Base-by-base conservation (phyloP, 352 stramenopile genomes). In the Phytopythium cucurbitacearum region DNA sequence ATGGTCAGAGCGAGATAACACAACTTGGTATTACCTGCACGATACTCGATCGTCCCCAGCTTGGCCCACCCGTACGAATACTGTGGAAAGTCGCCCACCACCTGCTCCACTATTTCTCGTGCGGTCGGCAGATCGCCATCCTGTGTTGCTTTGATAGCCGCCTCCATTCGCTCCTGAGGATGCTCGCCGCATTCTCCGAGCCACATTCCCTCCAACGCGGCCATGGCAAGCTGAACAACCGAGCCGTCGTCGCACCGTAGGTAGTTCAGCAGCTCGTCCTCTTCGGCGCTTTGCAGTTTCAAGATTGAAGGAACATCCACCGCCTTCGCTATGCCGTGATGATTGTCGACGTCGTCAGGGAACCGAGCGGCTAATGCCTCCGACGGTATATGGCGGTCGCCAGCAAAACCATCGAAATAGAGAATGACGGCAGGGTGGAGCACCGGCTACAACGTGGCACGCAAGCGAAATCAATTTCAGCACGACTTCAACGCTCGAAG, bases 41-140 rank as follows among this genome's bases (percentile, higher is more conserved):
- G 72, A 32, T 91, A 79, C 53, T 87, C 68, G 1, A 80, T 67
- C 44, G 73, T 76, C 21, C 67, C 85, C n/a, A 93, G 71, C 46
- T 93, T 94, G 53, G 71, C 79, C 78, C 81, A 88, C 0, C 73
- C 85, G 56, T 85, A 89, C 8, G 78, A 81, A 37, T 80, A 94
- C 12, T 71, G 48, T 0, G 80, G 69, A 38, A 73, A 76, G 1
- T 69, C 59, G 3, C 73, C 55, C 3, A 90, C 70, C 0, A 92
- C 54, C 21, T 69, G 45, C 3, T 76, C 21, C 21, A 94, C 58
- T 40, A 76, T 61, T 16, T 77, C 56, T 3, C 77, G 75, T 11
- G 77, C 79, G 45, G 51, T 36, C 2, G 62, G 54, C 40, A 72
- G 65, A 34, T 80, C 70, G 40, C 73, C 66, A n/a, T 48, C 39